Base-by-base conservation (phyloP, 352 stramenopile genomes). In the Phytophthora tentaculata region DNA sequence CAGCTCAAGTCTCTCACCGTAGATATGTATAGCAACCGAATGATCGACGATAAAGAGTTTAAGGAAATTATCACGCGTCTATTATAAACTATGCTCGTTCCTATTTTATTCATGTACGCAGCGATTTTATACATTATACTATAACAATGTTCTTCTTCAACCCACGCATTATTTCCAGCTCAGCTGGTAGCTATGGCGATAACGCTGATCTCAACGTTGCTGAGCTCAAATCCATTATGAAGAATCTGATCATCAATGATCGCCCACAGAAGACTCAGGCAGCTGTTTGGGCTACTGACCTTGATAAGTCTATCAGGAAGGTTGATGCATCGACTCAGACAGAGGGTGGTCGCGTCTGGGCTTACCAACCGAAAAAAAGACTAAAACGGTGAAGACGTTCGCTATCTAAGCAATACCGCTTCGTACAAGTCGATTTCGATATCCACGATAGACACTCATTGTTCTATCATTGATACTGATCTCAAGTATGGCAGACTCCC, bases 1-100 rank as follows among this genome's bases (percentile, higher is more conserved):
- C 64, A 72, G 41, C 17, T 72, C 2, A 67, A 67, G 20, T 20
- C 23, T 0, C 28, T 72, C 3, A 44, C 14, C 9, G 52, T 65
- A 14, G 64, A 72, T 72, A 72, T 72, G 64, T 71, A 67, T 32
- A 26, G n/a, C 14, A 71, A 71, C 51, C 23, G 32, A 29, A 32
- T 71, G 47, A 71, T 67, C 63, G 56, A 45, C 10, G 44, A 62
- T 63, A 37, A 49, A 50, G 51, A 67, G 32, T 72, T 67, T 35
- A 72, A 72, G 51, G 12, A 65, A n/a, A 58, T 54, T 48, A 64
- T 63, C 13, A 35, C 41, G 5, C 62, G 39, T n/a, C 1, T 64
- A 17, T 20, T 64, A 69, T 73, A 73, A 49, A 55, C n/a, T n/a
- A n/a, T n/a, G n/a, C n/a, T n/a, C n/a, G n/a, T n/a, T n/a, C n/a